Conservation (phyloP, 2,329 filamentous ascomycete species). For the Chaetoscypha palmicola region DNA sequence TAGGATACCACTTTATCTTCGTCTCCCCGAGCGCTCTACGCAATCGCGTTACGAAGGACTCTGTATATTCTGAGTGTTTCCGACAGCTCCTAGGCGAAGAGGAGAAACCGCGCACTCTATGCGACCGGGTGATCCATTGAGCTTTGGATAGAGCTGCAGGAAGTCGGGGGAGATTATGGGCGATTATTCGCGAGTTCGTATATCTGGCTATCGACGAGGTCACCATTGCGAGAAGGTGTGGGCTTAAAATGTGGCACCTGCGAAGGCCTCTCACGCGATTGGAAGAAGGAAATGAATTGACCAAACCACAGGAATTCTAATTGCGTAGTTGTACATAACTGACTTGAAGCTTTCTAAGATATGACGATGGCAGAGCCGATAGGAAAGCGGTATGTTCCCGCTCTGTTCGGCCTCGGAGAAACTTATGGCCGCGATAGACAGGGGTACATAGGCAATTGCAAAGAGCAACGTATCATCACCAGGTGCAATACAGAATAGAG, state of each 20-base stretch:
- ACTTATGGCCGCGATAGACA: constrained; percentile 3
- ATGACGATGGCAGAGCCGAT: too few relatives aligned
- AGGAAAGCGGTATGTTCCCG: too few relatives aligned
- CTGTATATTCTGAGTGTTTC: constrained; percentile 25
- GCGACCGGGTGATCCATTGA: constrained; percentile 9
- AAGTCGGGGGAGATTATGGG: background rate
- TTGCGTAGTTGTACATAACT: too few relatives aligned
- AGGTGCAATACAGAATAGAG: background rate
- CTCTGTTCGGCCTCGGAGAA: background rate
- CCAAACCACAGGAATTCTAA: too few relatives aligned
- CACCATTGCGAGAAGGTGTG: too few relatives aligned
- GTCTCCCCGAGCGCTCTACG: constrained; percentile 53
- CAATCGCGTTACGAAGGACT: constrained; percentile 36
- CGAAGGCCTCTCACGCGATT: too few relatives aligned
- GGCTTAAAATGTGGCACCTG: too few relatives aligned
- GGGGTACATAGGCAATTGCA: too few relatives aligned
- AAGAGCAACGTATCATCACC: background rate
- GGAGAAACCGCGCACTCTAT: constrained; percentile 24
- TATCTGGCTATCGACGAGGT: constrained; percentile 8
- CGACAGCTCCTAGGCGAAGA: constrained; percentile 21
- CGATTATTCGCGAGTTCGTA: constrained; percentile 11
- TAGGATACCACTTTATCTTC: constrained; percentile 65
- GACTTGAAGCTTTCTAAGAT: too few relatives aligned
- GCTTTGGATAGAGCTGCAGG: constrained; percentile 3
- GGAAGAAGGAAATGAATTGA: too few relatives aligned